phyloP scores from a whole-genome alignment of 495 filamentous ascomycete species.

The Penicillium manginii region DNA sequence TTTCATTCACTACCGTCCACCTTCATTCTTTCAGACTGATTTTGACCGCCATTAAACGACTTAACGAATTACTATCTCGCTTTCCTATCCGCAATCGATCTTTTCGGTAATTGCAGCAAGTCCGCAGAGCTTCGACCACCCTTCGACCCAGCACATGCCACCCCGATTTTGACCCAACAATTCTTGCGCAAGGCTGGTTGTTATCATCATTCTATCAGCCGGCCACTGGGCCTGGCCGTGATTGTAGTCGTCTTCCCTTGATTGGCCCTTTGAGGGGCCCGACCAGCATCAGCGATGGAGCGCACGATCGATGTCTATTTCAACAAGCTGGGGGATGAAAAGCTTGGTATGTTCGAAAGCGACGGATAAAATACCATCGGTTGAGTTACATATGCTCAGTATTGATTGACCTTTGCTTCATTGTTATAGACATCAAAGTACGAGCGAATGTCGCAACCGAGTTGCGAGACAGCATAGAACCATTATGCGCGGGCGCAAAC shows the following conservation, averaged over 20 bases:
- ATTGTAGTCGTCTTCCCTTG: conserved; percentile 25
- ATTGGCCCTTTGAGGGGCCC: conserved; percentile 33
- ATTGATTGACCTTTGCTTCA: conserved; percentile 10
- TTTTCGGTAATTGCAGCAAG: conserved; percentile 59
- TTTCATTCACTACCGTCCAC: conserved; percentile 61
- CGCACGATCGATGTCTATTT: conserved; percentile 63
- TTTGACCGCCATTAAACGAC: conserved; percentile 50
- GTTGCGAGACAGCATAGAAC: conserved; percentile 83
- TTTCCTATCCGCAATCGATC: conserved; percentile 32
- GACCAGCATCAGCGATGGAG: conserved; percentile 44
- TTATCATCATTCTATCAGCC: conserved; percentile 34
- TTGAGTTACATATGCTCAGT: background rate
- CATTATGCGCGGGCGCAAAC: conserved; percentile 61
- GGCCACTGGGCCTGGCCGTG: conserved; percentile 50
- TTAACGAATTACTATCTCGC: conserved; percentile 36
- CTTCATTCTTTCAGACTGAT: conserved; percentile 53
- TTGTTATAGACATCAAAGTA: conserved; percentile 66
- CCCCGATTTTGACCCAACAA: conserved; percentile 24
- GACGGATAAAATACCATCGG: background rate
- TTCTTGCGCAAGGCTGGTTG: conserved; percentile 35
- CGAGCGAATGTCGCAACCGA: conserved; percentile 77
- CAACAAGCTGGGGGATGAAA: conserved; percentile 61
- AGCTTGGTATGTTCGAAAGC: conserved; percentile 52
- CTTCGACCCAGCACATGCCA: conserved; percentile 55
- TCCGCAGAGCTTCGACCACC: conserved; percentile 41